Base-by-base conservation (phyloP, 2,329 filamentous ascomycete genomes). In the Ceratocystis papillata region DNA sequence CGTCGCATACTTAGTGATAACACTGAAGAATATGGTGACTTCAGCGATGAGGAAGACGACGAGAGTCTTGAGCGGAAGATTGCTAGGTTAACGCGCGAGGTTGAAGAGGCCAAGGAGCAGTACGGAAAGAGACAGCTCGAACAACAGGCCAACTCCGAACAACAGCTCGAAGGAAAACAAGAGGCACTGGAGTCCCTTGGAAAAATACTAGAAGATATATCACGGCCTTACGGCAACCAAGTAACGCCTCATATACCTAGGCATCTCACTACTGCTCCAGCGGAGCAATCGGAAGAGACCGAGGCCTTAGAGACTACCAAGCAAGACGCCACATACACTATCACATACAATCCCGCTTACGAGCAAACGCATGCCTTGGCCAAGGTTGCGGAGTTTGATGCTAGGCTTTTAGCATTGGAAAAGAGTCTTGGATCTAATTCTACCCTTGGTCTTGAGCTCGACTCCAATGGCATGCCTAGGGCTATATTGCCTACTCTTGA, bases 371-470 rank as follows among this genome's bases (percentile, higher is more conserved):
- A 90, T 72, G 84, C 87, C 30, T 79, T 96, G 45, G 84, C 86
- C 44, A 89, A 91, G 74, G 87, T 90, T 5, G 89, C 92, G 28
- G 88, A 94, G 69, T 96, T 99, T 72, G 93, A 97, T 73, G 82
- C 84, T 37, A 85, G 94, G 4, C 83, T 99, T 22, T 79, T 87
- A 2, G 78, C 88, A 37, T 79, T 99, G 61, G 94, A 99, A 77
- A 85, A 85, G 70, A 83, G 86, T 1, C 82, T 99, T 33, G 94
- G 94, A 8, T 82, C 96, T 62, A 87, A 85, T 50, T 85, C 86
- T 25, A 84, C 86, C 0, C 81, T 84, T 10, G 79, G 88, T 69
- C 82, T 87, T 0, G 85, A 86, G 70, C 76, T 82, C 41, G 84
- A 80, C 69, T 75, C 81, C 1, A 80, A 83, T 65, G 80, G 80